Percentiles rank a stretch among this genome's conserved stretches.
Evolutionary conservation across 2,329 filamentous ascomycete genomes (phyloP).

Genomic region (Trichoderma koningii): DNA sequence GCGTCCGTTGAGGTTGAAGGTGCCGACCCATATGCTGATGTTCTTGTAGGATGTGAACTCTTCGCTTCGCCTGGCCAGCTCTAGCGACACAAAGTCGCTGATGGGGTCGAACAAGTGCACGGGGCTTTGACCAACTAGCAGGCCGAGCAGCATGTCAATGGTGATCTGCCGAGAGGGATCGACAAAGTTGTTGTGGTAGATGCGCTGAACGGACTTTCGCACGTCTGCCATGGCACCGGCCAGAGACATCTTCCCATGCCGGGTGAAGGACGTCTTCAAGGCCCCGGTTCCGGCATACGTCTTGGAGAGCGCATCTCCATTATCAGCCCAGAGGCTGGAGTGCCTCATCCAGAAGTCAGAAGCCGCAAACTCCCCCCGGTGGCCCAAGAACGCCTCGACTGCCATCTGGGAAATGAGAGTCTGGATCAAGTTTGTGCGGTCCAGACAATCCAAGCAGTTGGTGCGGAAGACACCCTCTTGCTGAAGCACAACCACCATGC

Average conservation of each 20-base stretch:
- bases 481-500: conserved; percentile 72
- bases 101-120: conserved; percentile 92
- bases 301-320: conserved; percentile 88
- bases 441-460: conserved; percentile 94
- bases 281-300: conserved; percentile 97
- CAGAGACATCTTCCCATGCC: conserved; percentile 92
- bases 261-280: conserved; percentile 91
- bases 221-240: conserved; percentile 93
- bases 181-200: conserved; percentile 97
- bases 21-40: conserved; percentile 83
- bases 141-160: conserved; percentile 88
- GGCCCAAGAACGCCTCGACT: conserved; percentile 77
- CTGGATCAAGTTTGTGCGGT: conserved; percentile 94
- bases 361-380: conserved; percentile 67
- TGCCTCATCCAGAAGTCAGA: conserved; percentile 91
- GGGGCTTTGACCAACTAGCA: conserved; percentile 77
- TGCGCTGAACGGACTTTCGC: conserved; percentile 86
- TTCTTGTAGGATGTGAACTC: conserved; percentile 76
- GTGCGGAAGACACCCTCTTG: conserved; percentile 96
- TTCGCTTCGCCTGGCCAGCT: conserved; percentile 66
- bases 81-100: conserved; percentile 81
- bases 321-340: conserved; percentile 94
- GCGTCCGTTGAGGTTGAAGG: conserved; percentile 92
- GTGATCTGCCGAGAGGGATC: conserved; percentile 92
- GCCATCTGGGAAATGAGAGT: conserved; percentile 95